Evolutionary conservation across 2,329 filamentous ascomycete species (phyloP).

Genomic region (Alternaria tenuissima): DNA sequence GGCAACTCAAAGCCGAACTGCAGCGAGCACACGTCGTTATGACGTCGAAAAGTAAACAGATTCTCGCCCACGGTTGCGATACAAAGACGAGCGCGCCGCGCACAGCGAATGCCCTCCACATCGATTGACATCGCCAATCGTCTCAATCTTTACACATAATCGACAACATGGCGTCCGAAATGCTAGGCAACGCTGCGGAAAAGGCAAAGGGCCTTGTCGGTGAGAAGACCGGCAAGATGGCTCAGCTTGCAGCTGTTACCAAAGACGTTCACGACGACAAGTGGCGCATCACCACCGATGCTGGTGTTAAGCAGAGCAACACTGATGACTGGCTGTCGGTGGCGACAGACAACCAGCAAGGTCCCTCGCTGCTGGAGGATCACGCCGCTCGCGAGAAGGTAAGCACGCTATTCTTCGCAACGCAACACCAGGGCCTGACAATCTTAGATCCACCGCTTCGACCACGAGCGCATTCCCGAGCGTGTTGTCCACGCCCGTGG

Average conservation of each 20-base stretch:
- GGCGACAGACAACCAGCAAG: conserved; percentile 67
- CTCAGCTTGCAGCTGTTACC: conserved; percentile 67
- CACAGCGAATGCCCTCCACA: background rate
- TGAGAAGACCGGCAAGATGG: conserved; percentile 61
- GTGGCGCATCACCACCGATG: conserved; percentile 76
- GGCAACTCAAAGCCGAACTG: conserved; percentile 17
- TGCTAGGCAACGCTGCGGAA: conserved; percentile 38
- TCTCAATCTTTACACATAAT: conserved; percentile 6
- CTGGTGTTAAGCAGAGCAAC: conserved; percentile 75
- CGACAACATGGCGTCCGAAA: conserved; percentile 42
- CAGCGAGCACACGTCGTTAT: conserved; percentile 29
- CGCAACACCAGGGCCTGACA: conserved; percentile 10
- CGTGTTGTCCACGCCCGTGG: conserved; percentile 73
- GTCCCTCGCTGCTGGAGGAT: conserved; percentile 76
- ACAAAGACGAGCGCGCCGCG: conserved; percentile 15
- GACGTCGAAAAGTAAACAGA: conserved; percentile 29
- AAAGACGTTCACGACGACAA: conserved; percentile 65
- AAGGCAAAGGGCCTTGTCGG: conserved; percentile 47
- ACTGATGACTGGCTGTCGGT: conserved; percentile 81
- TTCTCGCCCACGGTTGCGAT: conserved; percentile 2
- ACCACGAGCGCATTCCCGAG: conserved; percentile 76
- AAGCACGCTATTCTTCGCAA: conserved; percentile 13
- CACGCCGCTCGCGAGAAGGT: conserved; percentile 77
- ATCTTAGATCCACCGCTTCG: conserved; percentile 74
- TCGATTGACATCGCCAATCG: conserved; percentile 14